Base-by-base conservation (phyloP, 2,329 filamentous ascomycete species). In the Fusarium praegraminearum region DNA sequence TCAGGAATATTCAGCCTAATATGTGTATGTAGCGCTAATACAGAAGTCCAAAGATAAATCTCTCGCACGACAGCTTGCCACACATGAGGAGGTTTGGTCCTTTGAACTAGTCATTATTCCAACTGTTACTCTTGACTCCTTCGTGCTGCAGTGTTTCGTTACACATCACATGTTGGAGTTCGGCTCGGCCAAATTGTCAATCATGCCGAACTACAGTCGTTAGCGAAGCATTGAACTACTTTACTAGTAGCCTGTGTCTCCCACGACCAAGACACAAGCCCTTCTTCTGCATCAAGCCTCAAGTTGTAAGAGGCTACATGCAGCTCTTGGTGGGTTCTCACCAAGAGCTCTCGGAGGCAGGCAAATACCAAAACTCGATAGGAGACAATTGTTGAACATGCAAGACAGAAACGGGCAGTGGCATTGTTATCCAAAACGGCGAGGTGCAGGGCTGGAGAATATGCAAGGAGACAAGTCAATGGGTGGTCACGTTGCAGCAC, bases 371-470 rank as follows among this genome's bases (percentile, higher is more conserved):
- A 58, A 45, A 22, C 13, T 30, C 22, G 30, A 33, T 46, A 45
- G 44, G 24, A 46, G 53, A 46, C 22, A 50, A 28, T 33, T n/a
- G 46, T 59, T 44, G 24, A 47, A 32, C 26, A 54, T 58, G 44
- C 13, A 26, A 47, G 50, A 68, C 62, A 45, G 24, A 40, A 41
- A 46, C 43, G 63, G 54, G 49, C 38, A 32, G 56, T 47, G 26
- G 43, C 67, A 64, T 55, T 26, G 46, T 53, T 47, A 54, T 70
- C 62, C 28, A 66, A 65, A 72, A 69, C 30, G 44, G 57, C 58
- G 58, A 67, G 56, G 53, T 43, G 51, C 67, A 71, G 62, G 57
- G 43, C 43, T 57, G 45, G 55, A 64, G 57, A 45, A 35, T 28
- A 72, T 33, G 62, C 65, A 68, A 55, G 52, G 58, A 62, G 55